Conservation (phyloP, 1,284 basidiomycete species). For the Coniophora puteana region DNA sequence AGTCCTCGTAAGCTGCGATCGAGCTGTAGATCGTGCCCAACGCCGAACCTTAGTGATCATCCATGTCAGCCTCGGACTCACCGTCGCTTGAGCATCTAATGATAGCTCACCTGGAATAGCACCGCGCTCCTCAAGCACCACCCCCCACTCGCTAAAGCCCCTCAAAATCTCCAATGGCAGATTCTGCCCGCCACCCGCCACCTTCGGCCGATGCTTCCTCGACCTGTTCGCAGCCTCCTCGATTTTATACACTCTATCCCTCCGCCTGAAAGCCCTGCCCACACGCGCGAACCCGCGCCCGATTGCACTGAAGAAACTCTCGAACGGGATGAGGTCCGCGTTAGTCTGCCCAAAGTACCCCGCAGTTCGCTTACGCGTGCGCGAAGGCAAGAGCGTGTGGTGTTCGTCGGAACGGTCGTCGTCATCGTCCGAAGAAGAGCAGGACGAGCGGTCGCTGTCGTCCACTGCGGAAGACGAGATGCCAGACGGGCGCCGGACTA, state of each 20-base stretch:
- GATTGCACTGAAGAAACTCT: conserved; percentile 20
- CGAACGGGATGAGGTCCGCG: conserved; percentile 42
- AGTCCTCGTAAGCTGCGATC: conserved; percentile 51
- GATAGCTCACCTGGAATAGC: conserved; percentile 42
- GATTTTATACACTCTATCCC: conserved; percentile 7
- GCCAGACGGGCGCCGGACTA: conserved; percentile 14
- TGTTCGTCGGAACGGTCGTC: conserved; percentile 27
- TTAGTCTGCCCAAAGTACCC: too few relatives aligned
- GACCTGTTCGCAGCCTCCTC: conserved; percentile 15
- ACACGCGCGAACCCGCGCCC: conserved; percentile 12
- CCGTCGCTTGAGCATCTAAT: neutral
- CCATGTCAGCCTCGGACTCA: conserved; percentile 1
- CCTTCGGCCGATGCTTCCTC: conserved; percentile 34
- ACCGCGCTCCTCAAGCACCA: conserved; percentile 51
- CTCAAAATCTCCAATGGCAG: conserved; percentile 51
- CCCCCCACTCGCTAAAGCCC: conserved; percentile 55
- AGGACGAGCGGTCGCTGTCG: conserved; percentile 20
- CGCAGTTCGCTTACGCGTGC: too few relatives aligned
- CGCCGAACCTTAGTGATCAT: conserved; percentile 35
- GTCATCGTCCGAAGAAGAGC: conserved; percentile 24
- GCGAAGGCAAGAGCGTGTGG: too few relatives aligned
- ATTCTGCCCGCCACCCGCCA: conserved; percentile 40
- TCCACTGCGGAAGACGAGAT: conserved; percentile 17
- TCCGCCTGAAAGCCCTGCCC: conserved; percentile 7
- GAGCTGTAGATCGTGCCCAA: conserved; percentile 48